Conservation (phyloP, 2,329 filamentous ascomycete species). For the Ambrosiella beaveri region DNA sequence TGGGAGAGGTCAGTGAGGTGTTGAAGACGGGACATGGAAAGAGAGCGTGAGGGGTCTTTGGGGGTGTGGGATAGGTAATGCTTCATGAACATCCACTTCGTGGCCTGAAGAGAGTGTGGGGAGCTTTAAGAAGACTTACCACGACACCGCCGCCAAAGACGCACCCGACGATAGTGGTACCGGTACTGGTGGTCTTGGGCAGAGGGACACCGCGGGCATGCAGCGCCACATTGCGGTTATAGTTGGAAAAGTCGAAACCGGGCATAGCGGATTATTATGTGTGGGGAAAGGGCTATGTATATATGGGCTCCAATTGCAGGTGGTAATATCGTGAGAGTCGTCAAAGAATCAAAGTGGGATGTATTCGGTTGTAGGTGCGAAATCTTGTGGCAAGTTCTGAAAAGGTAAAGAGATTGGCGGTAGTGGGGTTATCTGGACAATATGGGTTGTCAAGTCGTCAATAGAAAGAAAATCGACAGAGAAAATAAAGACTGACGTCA, state of each 20-base stretch:
- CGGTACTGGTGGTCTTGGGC: conserved; percentile 94
- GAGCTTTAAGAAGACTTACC: conserved; percentile 31
- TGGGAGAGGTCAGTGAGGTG: conserved; percentile 20
- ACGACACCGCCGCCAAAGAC: conserved; percentile 94
- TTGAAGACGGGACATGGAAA: neutral
- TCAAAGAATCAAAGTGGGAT: neutral
- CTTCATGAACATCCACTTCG: neutral
- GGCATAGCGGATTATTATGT: conserved; percentile 44
- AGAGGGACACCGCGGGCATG: conserved; percentile 86
- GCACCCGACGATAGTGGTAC: conserved; percentile 96
- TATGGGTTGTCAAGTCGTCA: neutral
- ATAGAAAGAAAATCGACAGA: neutral
- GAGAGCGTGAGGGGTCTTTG: neutral
- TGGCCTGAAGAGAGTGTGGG: neutral
- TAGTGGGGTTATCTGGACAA: neutral
- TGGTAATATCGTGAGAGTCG: neutral
- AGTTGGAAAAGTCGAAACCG: conserved; percentile 98
- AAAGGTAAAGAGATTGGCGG: neutral
- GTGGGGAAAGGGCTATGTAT: neutral
- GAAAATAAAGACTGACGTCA: neutral
- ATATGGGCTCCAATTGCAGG: neutral
- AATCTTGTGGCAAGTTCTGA: neutral
- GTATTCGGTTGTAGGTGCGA: neutral
- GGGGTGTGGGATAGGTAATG: neutral
- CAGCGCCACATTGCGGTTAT: conserved; percentile 95